Conservation (phyloP, 306 rosid species). For the Cicer pinnatifidum region DNA sequence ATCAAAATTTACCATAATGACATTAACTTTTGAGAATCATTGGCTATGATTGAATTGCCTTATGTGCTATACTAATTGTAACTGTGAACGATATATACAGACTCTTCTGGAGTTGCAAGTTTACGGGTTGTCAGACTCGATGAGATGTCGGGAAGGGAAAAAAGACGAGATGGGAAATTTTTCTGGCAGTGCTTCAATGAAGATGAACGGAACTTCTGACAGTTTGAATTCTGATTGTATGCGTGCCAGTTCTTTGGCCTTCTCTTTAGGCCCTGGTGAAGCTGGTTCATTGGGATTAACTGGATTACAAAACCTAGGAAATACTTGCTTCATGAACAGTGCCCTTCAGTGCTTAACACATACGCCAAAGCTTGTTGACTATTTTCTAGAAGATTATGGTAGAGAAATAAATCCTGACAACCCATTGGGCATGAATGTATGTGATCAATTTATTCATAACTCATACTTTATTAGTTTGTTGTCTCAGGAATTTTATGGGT, state of each 20-base stretch:
- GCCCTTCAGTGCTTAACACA: conserved; percentile 94
- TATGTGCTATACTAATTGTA: conserved; percentile 40
- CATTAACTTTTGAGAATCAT: conserved; percentile 33
- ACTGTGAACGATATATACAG: conserved; percentile 54
- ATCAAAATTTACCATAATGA: conserved; percentile 26
- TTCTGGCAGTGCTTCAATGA: conserved; percentile 51
- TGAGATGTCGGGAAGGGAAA: conserved; percentile 76
- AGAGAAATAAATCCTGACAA: conserved; percentile 89
- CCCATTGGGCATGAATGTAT: conserved; percentile 96
- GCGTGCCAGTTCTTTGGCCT: conserved; percentile 55
- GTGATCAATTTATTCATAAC: conserved; percentile 43
- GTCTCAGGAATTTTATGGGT: conserved; percentile 12
- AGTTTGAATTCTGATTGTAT: conserved; percentile 53
- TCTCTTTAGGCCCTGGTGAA: conserved; percentile 71
- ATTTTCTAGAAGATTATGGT: conserved; percentile 92
- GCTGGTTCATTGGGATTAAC: conserved; percentile 93
- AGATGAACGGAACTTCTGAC: conserved; percentile 71
- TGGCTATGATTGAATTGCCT: conserved; percentile 34
- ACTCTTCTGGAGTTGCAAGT: conserved; percentile 88
- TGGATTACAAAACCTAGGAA: conserved; percentile 94
- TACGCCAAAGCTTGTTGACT: conserved; percentile 96
- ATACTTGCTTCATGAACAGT: conserved; percentile 99
- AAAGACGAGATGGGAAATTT: conserved; percentile 65
- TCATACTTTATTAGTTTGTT: conserved; percentile 35
- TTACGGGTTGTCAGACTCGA: conserved; percentile 91